Percentiles rank a stretch among this genome's conserved stretches.
These are phyloP conservation scores for Lecanicillium sp. DNA, from an alignment of 2,329 filamentous ascomycete genomes.

Conservation along the genomic window DNA sequence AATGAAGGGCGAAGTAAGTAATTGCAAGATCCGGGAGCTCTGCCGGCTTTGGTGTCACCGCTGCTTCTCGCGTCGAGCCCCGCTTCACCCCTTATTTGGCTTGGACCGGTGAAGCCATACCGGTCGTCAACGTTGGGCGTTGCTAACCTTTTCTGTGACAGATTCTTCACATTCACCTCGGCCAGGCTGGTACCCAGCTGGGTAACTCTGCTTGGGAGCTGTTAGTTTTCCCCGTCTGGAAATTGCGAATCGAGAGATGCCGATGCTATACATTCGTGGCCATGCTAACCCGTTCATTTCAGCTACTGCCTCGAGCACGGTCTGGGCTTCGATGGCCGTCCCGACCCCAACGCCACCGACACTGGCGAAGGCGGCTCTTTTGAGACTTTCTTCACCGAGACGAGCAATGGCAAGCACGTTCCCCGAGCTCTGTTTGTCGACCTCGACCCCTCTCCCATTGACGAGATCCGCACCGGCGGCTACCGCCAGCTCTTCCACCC, in stretches of 20 bases:
- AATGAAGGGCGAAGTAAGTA: constrained; percentile 51
- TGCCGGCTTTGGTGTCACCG: constrained; percentile 1
- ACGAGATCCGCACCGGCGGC: constrained; percentile 61
- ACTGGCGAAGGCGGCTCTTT: constrained; percentile 54
- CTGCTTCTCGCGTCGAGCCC: constrained; percentile 8
- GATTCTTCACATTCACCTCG: constrained; percentile 57
- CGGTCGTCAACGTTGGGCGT: constrained; percentile 5
- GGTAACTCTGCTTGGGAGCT: constrained; percentile 71
- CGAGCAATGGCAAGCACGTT: constrained; percentile 62
- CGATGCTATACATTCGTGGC: constrained; percentile 15
- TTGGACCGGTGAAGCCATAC: constrained; percentile 5
- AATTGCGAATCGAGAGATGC: constrained; percentile 7
- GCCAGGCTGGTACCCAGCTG: constrained; percentile 65
- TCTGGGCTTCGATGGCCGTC: constrained; percentile 55
- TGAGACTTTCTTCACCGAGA: constrained; percentile 69
- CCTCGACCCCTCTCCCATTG: constrained; percentile 63
- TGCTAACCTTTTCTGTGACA: constrained; percentile 20
- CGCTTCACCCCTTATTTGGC: constrained; percentile 9
- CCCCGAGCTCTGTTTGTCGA: constrained; percentile 66
- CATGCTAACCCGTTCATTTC: constrained; percentile 5
- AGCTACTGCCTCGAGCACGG: constrained; percentile 69
- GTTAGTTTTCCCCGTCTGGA: constrained; percentile 29
- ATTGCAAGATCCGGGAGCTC: background rate
- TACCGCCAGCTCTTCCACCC: constrained; percentile 67
- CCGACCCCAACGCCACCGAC: constrained; percentile 53